These are phyloP conservation scores for Breynia disticha DNA, from an alignment of 441 rosid species.

Conservation along the genomic window DNA sequence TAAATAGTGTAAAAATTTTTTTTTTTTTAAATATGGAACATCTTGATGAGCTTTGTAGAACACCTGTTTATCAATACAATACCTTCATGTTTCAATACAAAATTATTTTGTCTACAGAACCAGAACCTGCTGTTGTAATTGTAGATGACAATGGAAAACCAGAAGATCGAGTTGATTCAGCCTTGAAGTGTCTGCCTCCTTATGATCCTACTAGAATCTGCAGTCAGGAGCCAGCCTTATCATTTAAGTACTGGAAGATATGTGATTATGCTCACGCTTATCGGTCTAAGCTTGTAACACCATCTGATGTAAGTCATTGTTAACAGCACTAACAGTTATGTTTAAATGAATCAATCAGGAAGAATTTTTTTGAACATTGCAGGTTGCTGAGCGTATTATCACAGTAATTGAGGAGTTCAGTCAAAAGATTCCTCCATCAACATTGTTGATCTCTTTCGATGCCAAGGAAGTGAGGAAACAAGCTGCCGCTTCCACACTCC, in stretches of 20 bases:
- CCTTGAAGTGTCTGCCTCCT: constrained; percentile 61
- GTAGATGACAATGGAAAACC: constrained; percentile 60
- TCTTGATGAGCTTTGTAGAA: too few species aligned
- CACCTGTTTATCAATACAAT: not conserved
- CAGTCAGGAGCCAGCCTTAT: constrained; percentile 22
- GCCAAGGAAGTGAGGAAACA: constrained; percentile 56
- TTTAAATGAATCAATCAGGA: constrained; percentile 2
- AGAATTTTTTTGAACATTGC: constrained; percentile 15
- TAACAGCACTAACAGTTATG: not conserved
- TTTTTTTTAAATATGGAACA: too few species aligned
- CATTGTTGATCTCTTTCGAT: constrained; percentile 53
- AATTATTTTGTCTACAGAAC: constrained; percentile 31
- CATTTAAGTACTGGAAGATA: constrained; percentile 79
- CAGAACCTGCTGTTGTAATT: constrained; percentile 40
- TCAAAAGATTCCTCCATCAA: constrained; percentile 51
- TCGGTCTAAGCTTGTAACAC: constrained; percentile 60
- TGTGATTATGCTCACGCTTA: constrained; percentile 81
- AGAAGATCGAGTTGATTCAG: constrained; percentile 49
- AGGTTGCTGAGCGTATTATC: constrained; percentile 63
- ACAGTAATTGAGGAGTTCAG: constrained; percentile 43
- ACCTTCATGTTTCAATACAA: not conserved
- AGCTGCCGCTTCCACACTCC: constrained; percentile 72
- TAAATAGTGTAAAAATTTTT: too few species aligned
- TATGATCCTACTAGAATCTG: constrained; percentile 45
- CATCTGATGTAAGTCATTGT: constrained; percentile 44